These are phyloP conservation scores for Miamiensis avidus DNA, from an alignment of 169 alveolate species.

Conservation along the genomic window DNA sequence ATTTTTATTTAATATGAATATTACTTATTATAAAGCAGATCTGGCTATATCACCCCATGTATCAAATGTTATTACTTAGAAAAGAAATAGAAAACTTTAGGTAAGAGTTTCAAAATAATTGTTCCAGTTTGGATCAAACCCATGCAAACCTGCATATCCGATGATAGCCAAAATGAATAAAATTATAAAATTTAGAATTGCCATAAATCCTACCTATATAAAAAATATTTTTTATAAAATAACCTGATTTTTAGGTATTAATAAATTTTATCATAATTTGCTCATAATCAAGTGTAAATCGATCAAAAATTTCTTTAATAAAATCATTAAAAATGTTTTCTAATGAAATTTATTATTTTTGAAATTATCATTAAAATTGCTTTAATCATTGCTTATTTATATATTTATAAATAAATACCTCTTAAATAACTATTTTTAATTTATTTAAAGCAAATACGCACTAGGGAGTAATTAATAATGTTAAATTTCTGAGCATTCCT, in stretches of 20 bases:
- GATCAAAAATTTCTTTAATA: background rate
- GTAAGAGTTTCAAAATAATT: slow-evolving; percentile 22
- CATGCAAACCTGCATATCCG: slow-evolving; percentile 15
- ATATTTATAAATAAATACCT: background rate
- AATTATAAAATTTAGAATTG: slow-evolving; percentile 15
- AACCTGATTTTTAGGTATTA: no score
- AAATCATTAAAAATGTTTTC: no score
- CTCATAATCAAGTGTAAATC: background rate
- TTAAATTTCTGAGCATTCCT: background rate
- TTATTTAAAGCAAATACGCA: background rate
- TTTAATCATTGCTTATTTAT: background rate
- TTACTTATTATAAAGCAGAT: background rate
- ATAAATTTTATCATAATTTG: background rate
- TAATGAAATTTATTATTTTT: background rate
- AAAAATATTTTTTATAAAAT: slow-evolving; percentile 6
- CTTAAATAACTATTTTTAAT: background rate
- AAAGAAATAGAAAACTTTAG: slow-evolving; percentile 12
- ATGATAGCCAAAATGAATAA: slow-evolving; percentile 29
- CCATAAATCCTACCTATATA: slow-evolving; percentile 20
- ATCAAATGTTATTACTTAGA: slow-evolving; percentile 38
- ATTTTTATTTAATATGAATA: no score
- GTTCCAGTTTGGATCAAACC: slow-evolving; percentile 5
- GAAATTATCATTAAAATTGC: background rate
- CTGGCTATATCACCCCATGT: slow-evolving; percentile 43
- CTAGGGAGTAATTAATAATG: background rate